Conservation (phyloP, 208 protist species). For the Endotrypanum monterogeii region DNA sequence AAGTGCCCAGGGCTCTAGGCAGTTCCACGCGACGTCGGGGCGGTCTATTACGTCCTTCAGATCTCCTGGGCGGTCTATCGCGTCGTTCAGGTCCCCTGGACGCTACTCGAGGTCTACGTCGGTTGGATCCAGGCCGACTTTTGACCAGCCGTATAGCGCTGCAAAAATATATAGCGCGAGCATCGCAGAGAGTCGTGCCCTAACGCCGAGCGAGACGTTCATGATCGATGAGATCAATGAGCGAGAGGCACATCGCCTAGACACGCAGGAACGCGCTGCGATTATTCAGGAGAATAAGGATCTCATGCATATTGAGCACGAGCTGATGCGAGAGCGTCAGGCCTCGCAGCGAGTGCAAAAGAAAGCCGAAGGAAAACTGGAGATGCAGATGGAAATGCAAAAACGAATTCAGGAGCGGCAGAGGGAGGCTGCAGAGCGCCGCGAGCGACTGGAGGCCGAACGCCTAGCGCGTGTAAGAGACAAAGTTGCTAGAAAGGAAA, state of each 20-base stretch:
- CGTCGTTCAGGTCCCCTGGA: conserved; percentile 10
- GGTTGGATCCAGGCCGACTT: conserved; percentile 5
- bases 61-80: conserved; percentile 10
- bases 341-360: conserved; percentile 26
- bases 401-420: conserved; percentile 34
- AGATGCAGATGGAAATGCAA: conserved; percentile 32
- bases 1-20: conserved; percentile 1
- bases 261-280: conserved; percentile 40
- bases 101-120: conserved; percentile 22
- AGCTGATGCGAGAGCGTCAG: conserved; percentile 33
- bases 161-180: conserved; percentile 56
- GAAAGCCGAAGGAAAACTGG: conserved; percentile 31
- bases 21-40: conserved; percentile 27
- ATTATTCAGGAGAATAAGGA: conserved; percentile 41
- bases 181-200: conserved; percentile 38
- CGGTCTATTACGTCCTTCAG: conserved; percentile 13
- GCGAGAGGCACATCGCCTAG: conserved; percentile 43
- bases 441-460: conserved; percentile 30
- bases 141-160: conserved; percentile 28
- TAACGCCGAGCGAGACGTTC: conserved; percentile 37
- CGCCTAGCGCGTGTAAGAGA: conserved; percentile 26
- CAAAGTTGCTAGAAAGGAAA: conserved; percentile 33
- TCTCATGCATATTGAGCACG: conserved; percentile 36
- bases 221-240: conserved; percentile 66
- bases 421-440: conserved; percentile 27